Evolutionary conservation across 148 eudicot genomes (phyloP), one percentile per base, ranked within the genome.

Genomic region (Arctostaphylos glauca): DNA sequence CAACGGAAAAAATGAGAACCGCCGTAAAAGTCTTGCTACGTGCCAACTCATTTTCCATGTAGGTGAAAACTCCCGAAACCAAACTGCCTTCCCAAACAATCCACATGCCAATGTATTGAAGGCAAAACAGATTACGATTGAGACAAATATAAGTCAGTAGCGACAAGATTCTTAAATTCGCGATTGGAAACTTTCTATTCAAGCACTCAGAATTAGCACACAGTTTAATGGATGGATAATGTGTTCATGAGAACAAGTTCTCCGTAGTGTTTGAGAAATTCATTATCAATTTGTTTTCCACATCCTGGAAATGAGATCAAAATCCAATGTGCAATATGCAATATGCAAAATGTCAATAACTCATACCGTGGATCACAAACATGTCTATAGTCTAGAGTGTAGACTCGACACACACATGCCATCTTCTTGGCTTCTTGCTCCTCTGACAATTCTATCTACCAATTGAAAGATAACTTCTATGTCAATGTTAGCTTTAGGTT

Each of bases 241-340:
- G 38, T 31, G 38, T 31, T 31, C 58, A 76, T 25, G 18, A 7
- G 7, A 50, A 50, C 19, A 50, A 50, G n/a, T 6, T n/a, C 44
- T 25, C 25, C 13, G 16, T 0, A 49, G 43, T 31, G 31, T 14
- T 9, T 18, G 38, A 54, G 46, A 54, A 5, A 43, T 3, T 53
- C 41, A 25, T 31, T 31, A 21, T 38, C 15, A 14, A 77, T 54
- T 9, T 52, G 78, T 38, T 18, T 4, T 46, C 52, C 48, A 25
- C 48, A 19, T 16, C 47, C 46, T 25, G 47, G 31, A 54, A 31
- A 53, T 77, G 12, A 18, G 25, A 43, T 9, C 15, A 44, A 52
- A 78, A 56, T 19, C 25, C 8, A 9, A 44, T 19, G 21, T 78
- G 31, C 78, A 76, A 76, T 38, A 38, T 78, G 31, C 78, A 76